Conservation (phyloP, 208 protist species). For the Crithidia mellificae region DNA sequence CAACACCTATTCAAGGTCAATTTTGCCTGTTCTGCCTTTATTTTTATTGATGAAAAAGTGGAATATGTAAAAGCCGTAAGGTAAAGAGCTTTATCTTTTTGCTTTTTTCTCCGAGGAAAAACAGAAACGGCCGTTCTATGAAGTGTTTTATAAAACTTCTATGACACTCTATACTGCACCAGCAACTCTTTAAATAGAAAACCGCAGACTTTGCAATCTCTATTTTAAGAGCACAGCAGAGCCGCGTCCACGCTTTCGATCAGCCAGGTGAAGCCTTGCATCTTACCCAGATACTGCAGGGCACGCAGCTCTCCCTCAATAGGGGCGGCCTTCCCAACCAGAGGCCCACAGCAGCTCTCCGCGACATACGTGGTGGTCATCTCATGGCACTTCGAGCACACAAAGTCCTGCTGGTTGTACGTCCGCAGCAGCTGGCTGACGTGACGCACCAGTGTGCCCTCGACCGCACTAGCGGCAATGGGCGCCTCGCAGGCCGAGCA, state of each 20-base stretch:
- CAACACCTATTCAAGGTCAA: no score
- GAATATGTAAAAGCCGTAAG: no score
- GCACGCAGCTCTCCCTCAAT: conserved; percentile 57
- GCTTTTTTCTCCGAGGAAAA: no score
- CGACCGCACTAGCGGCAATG: conserved; percentile 57
- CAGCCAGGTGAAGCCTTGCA: conserved; percentile 73
- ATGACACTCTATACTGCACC: no score
- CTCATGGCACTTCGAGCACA: conserved; percentile 82
- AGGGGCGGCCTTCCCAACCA: conserved; percentile 61
- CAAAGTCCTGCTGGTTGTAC: conserved; percentile 83
- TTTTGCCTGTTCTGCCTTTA: no score
- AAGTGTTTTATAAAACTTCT: no score
- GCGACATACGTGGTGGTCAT: conserved; percentile 61
- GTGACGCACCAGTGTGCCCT: conserved; percentile 77
- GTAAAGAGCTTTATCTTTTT: no score
- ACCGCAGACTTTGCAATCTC: no score
- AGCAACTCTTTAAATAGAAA: no score
- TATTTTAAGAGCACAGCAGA: conserved; percentile 53
- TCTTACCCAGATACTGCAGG: conserved; percentile 59
- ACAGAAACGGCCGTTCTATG: no score
- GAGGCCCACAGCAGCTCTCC: conserved; percentile 81
- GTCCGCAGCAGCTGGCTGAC: conserved; percentile 63
- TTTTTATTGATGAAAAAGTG: no score
- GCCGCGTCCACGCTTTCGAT: conserved; percentile 66
- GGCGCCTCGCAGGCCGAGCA: conserved; percentile 78